phyloP scores from a whole-genome alignment of 805 yeast species.

The Yamadazyma akitaensis region DNA sequence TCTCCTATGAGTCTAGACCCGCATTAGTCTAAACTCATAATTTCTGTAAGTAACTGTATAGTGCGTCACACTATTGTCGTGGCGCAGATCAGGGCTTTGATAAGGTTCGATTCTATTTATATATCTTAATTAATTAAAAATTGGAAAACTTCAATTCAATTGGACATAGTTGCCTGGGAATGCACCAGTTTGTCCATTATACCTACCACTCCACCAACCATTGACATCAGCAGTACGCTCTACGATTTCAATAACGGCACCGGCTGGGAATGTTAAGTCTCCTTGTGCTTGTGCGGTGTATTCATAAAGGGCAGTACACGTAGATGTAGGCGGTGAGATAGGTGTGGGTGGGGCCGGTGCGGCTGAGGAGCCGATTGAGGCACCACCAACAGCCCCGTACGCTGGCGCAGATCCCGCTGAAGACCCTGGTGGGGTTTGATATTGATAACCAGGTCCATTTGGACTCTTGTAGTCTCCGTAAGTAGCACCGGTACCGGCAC shows the following conservation, averaged over 20 bases:
- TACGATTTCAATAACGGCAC: conserved; percentile 78
- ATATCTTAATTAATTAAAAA: not conserved
- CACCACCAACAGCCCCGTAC: conserved; percentile 17
- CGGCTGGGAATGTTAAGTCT: conserved; percentile 83
- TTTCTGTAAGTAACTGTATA: not conserved
- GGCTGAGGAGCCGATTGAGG: conserved; percentile 12
- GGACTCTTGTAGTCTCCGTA: conserved; percentile 27
- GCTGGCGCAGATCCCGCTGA: conserved; percentile 16
- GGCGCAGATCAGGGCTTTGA: not conserved
- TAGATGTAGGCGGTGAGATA: conserved; percentile 26
- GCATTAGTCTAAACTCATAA: not conserved
- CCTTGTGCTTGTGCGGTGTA: conserved; percentile 92
- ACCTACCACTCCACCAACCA: conserved; percentile 97
- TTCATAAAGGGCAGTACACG: conserved; percentile 89
- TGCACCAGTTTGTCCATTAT: conserved; percentile 82
- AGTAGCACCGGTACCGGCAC: conserved; percentile 2
- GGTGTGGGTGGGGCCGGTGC: conserved; percentile 17
- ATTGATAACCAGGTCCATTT: conserved; percentile 17
- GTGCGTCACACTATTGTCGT: not conserved
- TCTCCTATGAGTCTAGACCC: not conserved
- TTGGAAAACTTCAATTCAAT: conserved; percentile 37
- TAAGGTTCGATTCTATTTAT: not conserved
- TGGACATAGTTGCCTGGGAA: conserved; percentile 98
- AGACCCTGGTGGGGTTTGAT: conserved; percentile 12
- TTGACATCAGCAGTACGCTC: conserved; percentile 80